Base-by-base conservation (phyloP, 768 basidiomycete genomes). In the Hydnomerulius pinastri region DNA sequence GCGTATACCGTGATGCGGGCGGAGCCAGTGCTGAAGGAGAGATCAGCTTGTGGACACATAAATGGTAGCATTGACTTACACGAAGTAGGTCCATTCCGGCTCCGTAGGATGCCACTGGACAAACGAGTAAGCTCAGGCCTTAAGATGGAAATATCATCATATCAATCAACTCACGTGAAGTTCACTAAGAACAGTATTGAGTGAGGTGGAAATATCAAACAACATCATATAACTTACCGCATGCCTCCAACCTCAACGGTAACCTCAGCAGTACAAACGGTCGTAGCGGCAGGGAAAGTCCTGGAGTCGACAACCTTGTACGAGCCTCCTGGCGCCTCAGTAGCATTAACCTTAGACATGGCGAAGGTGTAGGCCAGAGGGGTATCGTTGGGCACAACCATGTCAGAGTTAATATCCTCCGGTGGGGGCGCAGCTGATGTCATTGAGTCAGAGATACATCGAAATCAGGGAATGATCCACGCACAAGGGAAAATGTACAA, bases 231-330 rank as follows among this genome's bases (percentile, higher is more conserved):
- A 13, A 64, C 70, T 15, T 39, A 80, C 80, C 81, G 75, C 71
- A 85, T 77, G 8, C 79, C 84, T n/a, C 80, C 83, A 27, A 74
- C 77, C 47, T 84, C 76, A 24, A 86, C 75, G 2, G 68, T 73
- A 2, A 86, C 79, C 50, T 85, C 82, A 4, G 76, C 85, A 4
- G 75, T 78, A 15, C 78, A 75, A 30, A 85, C 76, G 1, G 77
- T 81, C 29, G 75, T 68, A 2, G 85, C 61, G 6, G 77, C 77
- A 17, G 68, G 67, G 67, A 87, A 87, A 3, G 75, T 74, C 21
- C 66, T 66, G 0, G 77, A 75, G 59, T 87, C 85, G 9, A 82
- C 75, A 13, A 85, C 73, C 63, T 85, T 86, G 54, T 81, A 74
- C 3, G 76, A 70, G 7, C 86, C 86, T 30, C 84, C 84, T 12